Conservation (phyloP, 2,329 filamentous ascomycete genomes). For the Aureobasidium sp. region DNA sequence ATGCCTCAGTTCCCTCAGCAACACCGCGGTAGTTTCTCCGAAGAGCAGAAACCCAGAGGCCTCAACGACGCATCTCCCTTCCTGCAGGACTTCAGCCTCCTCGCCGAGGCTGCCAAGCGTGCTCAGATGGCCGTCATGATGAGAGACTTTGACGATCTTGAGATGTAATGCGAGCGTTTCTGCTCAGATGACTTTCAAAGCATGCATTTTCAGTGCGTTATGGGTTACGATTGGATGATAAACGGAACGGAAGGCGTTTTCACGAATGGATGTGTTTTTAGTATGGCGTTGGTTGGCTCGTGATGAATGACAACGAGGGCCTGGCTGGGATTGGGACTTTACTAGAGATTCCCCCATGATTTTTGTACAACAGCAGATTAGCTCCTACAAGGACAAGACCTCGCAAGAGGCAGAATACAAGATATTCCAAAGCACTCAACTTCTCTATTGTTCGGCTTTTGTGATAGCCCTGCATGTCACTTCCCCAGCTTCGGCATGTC, state of each 20-base stretch:
- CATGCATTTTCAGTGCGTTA: slow-evolving; percentile 5
- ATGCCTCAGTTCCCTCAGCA: slow-evolving; percentile 19
- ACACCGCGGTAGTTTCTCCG: slow-evolving; percentile 18
- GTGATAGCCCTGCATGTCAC: not conserved
- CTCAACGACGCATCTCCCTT: slow-evolving; percentile 49
- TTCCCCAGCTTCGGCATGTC: not conserved
- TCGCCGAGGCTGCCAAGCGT: slow-evolving; percentile 87
- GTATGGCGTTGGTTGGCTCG: slow-evolving; percentile 4
- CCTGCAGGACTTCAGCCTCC: slow-evolving; percentile 71
- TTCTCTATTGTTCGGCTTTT: not conserved
- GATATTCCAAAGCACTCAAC: not conserved
- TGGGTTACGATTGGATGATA: slow-evolving; percentile 6
- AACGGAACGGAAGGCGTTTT: slow-evolving; percentile 1
- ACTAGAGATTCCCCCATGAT: not conserved
- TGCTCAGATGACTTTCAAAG: not conserved
- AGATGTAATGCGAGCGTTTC: slow-evolving; percentile 33
- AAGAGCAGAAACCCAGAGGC: slow-evolving; percentile 22
- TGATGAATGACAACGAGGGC: not conserved
- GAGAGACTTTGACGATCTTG: slow-evolving; percentile 72
- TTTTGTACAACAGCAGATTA: not conserved
- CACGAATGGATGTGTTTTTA: not conserved
- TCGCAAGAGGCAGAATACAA: slow-evolving; percentile 1
- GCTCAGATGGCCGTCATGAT: slow-evolving; percentile 86
- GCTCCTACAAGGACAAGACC: not conserved
- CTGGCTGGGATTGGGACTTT: not conserved